Base-by-base conservation (phyloP, 305 asterid species). In the Plantago lanceolata region DNA sequence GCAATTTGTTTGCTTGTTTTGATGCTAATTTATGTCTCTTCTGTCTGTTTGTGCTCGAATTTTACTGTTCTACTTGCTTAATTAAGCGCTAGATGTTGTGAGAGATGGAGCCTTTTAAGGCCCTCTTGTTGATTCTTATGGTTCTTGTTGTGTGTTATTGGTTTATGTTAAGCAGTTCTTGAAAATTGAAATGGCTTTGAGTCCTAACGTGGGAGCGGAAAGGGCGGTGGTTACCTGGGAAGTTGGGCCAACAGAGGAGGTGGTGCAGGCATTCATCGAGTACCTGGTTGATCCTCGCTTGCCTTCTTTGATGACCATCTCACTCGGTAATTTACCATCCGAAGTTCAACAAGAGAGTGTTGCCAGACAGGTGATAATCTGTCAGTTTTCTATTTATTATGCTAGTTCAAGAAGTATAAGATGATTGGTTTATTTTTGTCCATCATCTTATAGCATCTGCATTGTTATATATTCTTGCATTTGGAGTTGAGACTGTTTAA, bases 301-400 rank as follows among this genome's bases (percentile, higher is more conserved):
- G 64, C 80, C 81, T 47, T 51, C 49, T 45, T 47, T 57, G 64
- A 40, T 48, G 68, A 58, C 61, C 53, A 17, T 16, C 35, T 29
- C 21, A 40, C 13, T 15, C 15, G 15, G 45, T 49, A 63, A 29
- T 20, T 71, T 75, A 69, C 80, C 78, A 19, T 52, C 74, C 7
- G 29, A 40, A 59, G 73, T 70, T 29, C 57, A 24, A 52, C 85
- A 77, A 59, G 73, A 58, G 19, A 61, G 77, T 28, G 84, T 89
- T 44, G 86, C 95, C 69, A 77, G 76, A 75, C 95, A 86, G 92
- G 96, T 88, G 45, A 40, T 43, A 57, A 71, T 87, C 48, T 61
- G 28, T 55, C 69, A 15, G 29, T 16, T 66, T 54, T 64, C n/a
- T 47, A 24, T 2, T 31, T 57, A 19, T 18, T 17, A 14, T 57